Conservation (phyloP, 441 rosid species). For the Croton setiger region DNA sequence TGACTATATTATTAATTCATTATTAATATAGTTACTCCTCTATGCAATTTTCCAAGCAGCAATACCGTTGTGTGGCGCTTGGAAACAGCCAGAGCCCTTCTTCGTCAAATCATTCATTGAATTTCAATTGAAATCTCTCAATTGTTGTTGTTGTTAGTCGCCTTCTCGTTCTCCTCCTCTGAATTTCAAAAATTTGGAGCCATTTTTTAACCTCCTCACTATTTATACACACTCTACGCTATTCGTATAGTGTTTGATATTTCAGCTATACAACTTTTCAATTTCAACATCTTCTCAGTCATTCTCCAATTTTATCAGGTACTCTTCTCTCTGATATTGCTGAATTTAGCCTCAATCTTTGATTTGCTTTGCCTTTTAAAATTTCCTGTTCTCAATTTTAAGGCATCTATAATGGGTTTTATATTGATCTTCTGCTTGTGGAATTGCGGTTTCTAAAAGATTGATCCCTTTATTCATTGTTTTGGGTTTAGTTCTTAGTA, state of each 20-base stretch:
- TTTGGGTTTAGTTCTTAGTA: slow-evolving; percentile 2
- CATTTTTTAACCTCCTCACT: neutral
- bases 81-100: too few relatives aligned
- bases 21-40: too few relatives aligned
- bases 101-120: too few relatives aligned
- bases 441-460: slow-evolving; percentile 2
- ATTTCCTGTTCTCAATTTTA: neutral
- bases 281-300: slow-evolving; percentile 11
- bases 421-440: neutral
- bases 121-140: too few relatives aligned
- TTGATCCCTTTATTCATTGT: slow-evolving; percentile 7
- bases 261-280: slow-evolving; percentile 3
- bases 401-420: neutral
- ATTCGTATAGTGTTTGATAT: slow-evolving; percentile 1
- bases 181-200: slow-evolving; percentile 15
- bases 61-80: too few relatives aligned
- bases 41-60: too few relatives aligned
- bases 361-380: neutral
- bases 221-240: neutral
- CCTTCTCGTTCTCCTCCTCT: too few relatives aligned
- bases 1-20: too few relatives aligned
- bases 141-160: too few relatives aligned
- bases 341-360: slow-evolving; percentile 10
- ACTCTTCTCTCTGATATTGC: slow-evolving; percentile 12
- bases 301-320: slow-evolving; percentile 14